These are phyloP conservation scores for Aureobasidium sp. DNA, from an alignment of 2,329 filamentous ascomycete genomes.

Conservation along the genomic window DNA sequence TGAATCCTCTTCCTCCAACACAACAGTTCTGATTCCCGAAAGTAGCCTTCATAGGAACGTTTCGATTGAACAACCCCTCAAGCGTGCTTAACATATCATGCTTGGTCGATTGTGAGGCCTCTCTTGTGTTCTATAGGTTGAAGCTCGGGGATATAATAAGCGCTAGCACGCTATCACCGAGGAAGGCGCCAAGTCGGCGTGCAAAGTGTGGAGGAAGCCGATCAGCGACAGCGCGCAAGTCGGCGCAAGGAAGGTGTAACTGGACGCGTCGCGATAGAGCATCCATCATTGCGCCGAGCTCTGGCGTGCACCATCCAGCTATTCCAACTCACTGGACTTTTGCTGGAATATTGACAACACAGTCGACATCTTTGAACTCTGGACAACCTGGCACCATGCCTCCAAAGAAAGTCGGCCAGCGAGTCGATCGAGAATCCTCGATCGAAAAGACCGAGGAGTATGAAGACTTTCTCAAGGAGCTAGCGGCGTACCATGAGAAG, in stretches of 20 bases:
- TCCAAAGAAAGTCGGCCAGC: slow-evolving; percentile 22
- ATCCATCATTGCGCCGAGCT: slow-evolving; percentile 9
- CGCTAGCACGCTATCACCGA: background rate
- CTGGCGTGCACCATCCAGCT: background rate
- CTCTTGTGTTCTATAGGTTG: background rate
- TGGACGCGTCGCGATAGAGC: background rate
- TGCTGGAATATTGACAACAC: background rate
- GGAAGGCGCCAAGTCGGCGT: background rate
- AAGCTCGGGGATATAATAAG: background rate
- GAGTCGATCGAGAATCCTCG: slow-evolving; percentile 37
- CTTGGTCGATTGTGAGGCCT: too few species aligned
- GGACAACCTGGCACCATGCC: slow-evolving; percentile 13
- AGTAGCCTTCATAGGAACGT: too few species aligned
- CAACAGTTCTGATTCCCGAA: background rate
- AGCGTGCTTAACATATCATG: too few species aligned
- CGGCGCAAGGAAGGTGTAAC: slow-evolving; percentile 1
- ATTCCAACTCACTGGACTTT: background rate
- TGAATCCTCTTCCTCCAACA: too few species aligned
- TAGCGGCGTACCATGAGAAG: slow-evolving; percentile 67
- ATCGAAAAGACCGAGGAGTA: slow-evolving; percentile 56
- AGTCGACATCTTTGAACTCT: background rate
- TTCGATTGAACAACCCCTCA: too few species aligned
- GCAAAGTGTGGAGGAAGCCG: background rate
- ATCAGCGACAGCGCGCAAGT: background rate
- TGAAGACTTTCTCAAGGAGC: slow-evolving; percentile 67